phyloP scores from a whole-genome alignment of 2,329 filamentous ascomycete species.

The Zymoseptoria crescenta region DNA sequence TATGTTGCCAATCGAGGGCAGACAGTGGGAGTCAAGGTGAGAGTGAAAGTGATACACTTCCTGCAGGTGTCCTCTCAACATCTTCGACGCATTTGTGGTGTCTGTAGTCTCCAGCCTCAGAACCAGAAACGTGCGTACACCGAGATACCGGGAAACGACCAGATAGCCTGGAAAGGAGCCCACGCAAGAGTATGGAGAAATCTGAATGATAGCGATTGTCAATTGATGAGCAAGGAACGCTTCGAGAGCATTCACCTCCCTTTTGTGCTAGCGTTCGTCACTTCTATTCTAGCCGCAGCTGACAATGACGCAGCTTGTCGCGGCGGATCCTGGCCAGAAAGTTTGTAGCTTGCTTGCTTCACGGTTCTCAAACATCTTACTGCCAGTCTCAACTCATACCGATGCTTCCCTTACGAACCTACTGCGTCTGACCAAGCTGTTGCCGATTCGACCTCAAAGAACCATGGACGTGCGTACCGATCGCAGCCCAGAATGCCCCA shows the following conservation, averaged over 20 bases:
- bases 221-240: background rate
- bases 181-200: background rate
- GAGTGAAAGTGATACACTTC: no score
- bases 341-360: background rate
- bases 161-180: background rate
- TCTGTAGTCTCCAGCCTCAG: no score
- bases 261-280: no score
- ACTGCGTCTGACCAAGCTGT: no score
- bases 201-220: background rate
- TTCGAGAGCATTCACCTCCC: no score
- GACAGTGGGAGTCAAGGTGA: no score
- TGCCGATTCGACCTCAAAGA: background rate
- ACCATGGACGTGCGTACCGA: constrained; percentile 3
- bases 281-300: no score
- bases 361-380: background rate
- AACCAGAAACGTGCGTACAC: no score
- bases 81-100: no score
- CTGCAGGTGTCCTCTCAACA: no score
- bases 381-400: background rate
- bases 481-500: background rate
- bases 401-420: background rate
- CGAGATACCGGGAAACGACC: no score
- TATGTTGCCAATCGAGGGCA: no score
- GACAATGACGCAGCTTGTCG: background rate
- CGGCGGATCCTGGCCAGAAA: background rate